phyloP scores from a whole-genome alignment of 805 yeast genomes.

The Hyphopichia homilentoma region DNA sequence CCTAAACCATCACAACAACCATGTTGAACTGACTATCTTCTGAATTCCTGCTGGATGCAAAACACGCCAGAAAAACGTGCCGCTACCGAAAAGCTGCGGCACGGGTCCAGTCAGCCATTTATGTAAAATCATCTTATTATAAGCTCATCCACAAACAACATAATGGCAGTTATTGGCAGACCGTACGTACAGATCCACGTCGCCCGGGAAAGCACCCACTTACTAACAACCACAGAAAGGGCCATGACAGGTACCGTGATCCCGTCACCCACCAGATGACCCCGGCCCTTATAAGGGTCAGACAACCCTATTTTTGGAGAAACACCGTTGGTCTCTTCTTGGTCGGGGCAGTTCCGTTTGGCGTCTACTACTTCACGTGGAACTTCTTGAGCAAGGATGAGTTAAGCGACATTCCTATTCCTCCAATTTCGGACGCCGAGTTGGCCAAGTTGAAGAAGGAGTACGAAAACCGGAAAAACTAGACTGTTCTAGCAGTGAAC shows the following conservation, averaged over 20 bases:
- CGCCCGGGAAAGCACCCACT: background rate
- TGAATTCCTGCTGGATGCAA: no score
- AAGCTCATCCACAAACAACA: no score
- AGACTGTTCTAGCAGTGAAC: no score
- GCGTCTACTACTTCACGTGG: conserved; percentile 65
- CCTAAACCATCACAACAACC: no score
- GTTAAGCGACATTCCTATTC: conserved; percentile 88
- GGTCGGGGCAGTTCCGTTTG: conserved; percentile 60
- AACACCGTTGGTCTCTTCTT: conserved; percentile 63
- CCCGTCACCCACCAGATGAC: conserved; percentile 81
- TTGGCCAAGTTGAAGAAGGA: conserved; percentile 68
- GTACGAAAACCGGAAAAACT: conserved; percentile 48
- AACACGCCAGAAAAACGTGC: no score
- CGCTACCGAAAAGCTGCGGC: no score
- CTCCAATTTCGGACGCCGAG: conserved; percentile 82
- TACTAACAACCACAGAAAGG: conserved; percentile 28
- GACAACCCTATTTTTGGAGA: conserved; percentile 79
- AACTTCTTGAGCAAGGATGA: conserved; percentile 70
- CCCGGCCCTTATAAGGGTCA: conserved; percentile 87
- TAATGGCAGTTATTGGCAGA: conserved; percentile 26
- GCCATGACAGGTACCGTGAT: conserved; percentile 48
- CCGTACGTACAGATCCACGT: conserved; percentile 19
- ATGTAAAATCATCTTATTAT: no score
- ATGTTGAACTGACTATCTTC: no score
- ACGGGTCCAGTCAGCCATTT: no score